These are phyloP conservation scores for Aspergillus steynii DNA, from an alignment of 495 filamentous ascomycete species.

Conservation along the genomic window DNA sequence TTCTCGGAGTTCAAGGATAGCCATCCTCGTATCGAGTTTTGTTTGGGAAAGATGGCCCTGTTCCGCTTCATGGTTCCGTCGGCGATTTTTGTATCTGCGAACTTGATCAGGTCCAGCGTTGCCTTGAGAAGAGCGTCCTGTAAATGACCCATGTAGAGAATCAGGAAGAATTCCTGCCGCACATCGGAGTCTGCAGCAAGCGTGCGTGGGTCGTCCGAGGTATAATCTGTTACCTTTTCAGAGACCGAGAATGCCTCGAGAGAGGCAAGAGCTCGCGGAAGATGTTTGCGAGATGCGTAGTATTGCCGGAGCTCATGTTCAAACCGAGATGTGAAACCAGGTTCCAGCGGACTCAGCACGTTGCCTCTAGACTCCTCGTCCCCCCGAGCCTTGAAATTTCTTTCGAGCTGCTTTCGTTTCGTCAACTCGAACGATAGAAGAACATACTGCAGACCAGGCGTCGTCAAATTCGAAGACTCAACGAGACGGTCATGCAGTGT, in stretches of 20 bases:
- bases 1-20: constrained; percentile 22
- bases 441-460: constrained; percentile 27
- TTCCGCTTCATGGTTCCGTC: constrained; percentile 63
- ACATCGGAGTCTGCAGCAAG: constrained; percentile 26
- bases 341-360: constrained; percentile 17
- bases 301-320: constrained; percentile 20
- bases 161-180: constrained; percentile 34
- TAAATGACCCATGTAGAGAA: constrained; percentile 38
- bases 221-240: constrained; percentile 18
- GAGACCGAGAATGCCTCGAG: constrained; percentile 32
- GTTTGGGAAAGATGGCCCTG: constrained; percentile 59
- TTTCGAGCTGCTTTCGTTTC: constrained; percentile 26
- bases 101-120: constrained; percentile 54
- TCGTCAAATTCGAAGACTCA: constrained; percentile 46
- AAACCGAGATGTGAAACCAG: constrained; percentile 22
- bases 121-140: constrained; percentile 35
- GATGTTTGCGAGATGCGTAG: constrained; percentile 23
- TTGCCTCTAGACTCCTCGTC: constrained; percentile 34
- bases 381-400: constrained; percentile 13
- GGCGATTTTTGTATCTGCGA: constrained; percentile 52
- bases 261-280: constrained; percentile 26
- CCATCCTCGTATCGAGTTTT: constrained; percentile 52
- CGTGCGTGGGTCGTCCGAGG: constrained; percentile 4
- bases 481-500: constrained; percentile 60
- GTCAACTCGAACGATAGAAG: constrained; percentile 29